These are phyloP conservation scores for Athelia psychrophila DNA, from an alignment of 1,284 basidiomycete genomes.

Conservation along the genomic window DNA sequence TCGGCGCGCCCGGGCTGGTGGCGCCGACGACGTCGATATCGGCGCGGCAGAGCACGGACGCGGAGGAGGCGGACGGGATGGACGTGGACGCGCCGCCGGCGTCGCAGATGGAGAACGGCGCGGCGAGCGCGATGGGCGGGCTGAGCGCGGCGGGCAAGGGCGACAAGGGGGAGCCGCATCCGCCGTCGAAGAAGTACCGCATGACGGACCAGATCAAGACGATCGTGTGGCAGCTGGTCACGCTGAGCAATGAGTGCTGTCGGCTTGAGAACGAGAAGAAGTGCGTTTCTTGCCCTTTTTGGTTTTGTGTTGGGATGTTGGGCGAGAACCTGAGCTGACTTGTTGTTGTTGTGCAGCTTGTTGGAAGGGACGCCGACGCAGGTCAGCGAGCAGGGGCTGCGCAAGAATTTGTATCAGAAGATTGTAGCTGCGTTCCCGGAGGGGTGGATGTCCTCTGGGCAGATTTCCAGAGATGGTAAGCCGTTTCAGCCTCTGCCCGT, in stretches of 20 bases:
- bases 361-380: conserved; percentile 65
- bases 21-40: conserved; percentile 1
- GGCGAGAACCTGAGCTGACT: too few relatives aligned
- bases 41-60: conserved; percentile 28
- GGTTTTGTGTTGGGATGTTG: conserved; percentile 3
- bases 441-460: conserved; percentile 67
- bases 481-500: conserved; percentile 4
- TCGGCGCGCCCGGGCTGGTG: too few relatives aligned
- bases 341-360: conserved; percentile 39
- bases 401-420: conserved; percentile 79
- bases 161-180: conserved; percentile 41
- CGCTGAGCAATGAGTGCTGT: conserved; percentile 77
- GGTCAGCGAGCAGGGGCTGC: conserved; percentile 74
- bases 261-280: conserved; percentile 83
- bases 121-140: conserved; percentile 28
- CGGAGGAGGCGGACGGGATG: not conserved
- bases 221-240: conserved; percentile 75
- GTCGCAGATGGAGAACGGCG: too few relatives aligned
- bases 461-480: conserved; percentile 55
- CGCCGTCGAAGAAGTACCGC: conserved; percentile 68
- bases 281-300: conserved; percentile 40
- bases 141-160: conserved; percentile 20
- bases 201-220: conserved; percentile 75
- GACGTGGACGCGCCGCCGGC: too few relatives aligned
- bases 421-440: conserved; percentile 75